These are phyloP conservation scores for Saccharomyces hybrid DNA, from an alignment of 1,139 yeast genomes.

Conservation along the genomic window DNA sequence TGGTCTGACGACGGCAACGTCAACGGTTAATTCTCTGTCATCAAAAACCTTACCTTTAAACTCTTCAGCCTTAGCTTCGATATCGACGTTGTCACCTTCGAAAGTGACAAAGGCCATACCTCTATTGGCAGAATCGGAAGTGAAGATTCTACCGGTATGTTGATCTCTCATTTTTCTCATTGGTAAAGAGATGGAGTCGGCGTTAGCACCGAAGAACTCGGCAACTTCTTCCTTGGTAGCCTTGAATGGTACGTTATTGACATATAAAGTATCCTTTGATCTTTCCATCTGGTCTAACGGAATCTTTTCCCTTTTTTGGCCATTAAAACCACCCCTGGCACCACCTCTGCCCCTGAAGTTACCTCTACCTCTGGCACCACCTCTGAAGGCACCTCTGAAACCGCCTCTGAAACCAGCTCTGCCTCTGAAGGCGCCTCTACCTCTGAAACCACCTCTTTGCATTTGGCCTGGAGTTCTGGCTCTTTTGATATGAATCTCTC, in stretches of 20 bases:
- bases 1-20: slow-evolving; percentile 31
- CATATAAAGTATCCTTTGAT: slow-evolving; percentile 30
- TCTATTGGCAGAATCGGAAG: slow-evolving; percentile 28
- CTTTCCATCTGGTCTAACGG: slow-evolving; percentile 32
- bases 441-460: slow-evolving; percentile 12
- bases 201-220: slow-evolving; percentile 25
- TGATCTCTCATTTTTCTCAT: slow-evolving; percentile 31
- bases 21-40: slow-evolving; percentile 30
- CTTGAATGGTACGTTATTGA: slow-evolving; percentile 30
- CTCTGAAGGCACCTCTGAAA: slow-evolving; percentile 10
- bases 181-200: slow-evolving; percentile 28
- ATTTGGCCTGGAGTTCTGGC: slow-evolving; percentile 25
- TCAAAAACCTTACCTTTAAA: slow-evolving; percentile 28
- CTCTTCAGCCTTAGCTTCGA: slow-evolving; percentile 24
- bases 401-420: slow-evolving; percentile 10
- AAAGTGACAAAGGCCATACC: slow-evolving; percentile 32
- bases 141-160: slow-evolving; percentile 22
- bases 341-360: slow-evolving; percentile 15
- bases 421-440: slow-evolving; percentile 11
- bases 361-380: slow-evolving; percentile 15
- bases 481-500: slow-evolving; percentile 29
- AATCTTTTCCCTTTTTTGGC: slow-evolving; percentile 21
- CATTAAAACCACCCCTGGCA: slow-evolving; percentile 17
- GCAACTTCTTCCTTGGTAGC: slow-evolving; percentile 31
- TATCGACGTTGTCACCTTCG: slow-evolving; percentile 18